Base-by-base conservation (phyloP, 1,284 basidiomycete species). In the Apiotrichum veenhuisii region DNA sequence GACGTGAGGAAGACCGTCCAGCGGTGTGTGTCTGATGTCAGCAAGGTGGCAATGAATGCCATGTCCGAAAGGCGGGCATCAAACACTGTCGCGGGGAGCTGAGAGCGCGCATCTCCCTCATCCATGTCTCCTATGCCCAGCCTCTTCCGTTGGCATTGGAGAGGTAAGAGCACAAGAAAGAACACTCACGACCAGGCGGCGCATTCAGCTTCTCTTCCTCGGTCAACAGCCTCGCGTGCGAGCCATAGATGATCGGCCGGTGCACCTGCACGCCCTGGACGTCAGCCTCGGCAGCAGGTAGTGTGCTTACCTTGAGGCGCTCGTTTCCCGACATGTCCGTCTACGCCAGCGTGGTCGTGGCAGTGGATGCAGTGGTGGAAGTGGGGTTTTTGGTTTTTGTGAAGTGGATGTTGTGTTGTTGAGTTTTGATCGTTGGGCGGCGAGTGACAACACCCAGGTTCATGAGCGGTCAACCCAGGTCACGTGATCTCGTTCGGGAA, bases 1-100 rank as follows among this genome's bases (percentile, higher is more conserved):
- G 79, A 80, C 4, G 96, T 86, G 15, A 99, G 84, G 30, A 93
- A 94, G 52, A 99, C 87, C 0, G 94, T 98, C 96, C 96, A 99
- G 64, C 85, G 84, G 76, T 98, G 95, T 3, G 96, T 98, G 71
- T 98, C 96, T 78, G 69, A 86, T 83, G 82, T 49, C 80, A 77
- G 22, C 20, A 26, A 9, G 26, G 8, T 30, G 30, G 7, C 30
- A 30, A 12, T 30, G 30, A 7, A 30, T n/a, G n/a, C n/a, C n/a
- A n/a, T n/a, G n/a, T n/a, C n/a, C n/a, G n/a, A n/a, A n/a, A n/a
- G n/a, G n/a, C n/a, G n/a, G n/a, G n/a, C n/a, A n/a, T n/a, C n/a
- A n/a, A n/a, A n/a, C n/a, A n/a, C n/a, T n/a, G n/a, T n/a, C n/a
- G n/a, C n/a, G n/a, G n/a, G 30, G 20, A 78, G 69, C 10, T 80